Evolutionary conservation across 345 rosid species (phyloP), one percentile per base, ranked within the genome.

Genomic region (Sisymbrium irio): DNA sequence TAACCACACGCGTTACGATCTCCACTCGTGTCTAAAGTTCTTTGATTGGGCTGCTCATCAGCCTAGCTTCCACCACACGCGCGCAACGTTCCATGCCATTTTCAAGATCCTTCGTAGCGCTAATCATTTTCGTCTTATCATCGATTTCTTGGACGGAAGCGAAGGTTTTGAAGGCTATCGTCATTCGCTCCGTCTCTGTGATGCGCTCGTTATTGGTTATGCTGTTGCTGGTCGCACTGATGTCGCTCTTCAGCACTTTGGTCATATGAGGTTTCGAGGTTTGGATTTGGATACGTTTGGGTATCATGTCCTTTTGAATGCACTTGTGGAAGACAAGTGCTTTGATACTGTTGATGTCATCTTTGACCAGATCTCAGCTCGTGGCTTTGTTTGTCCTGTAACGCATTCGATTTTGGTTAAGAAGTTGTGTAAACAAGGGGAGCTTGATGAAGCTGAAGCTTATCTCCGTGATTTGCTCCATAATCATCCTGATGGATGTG

Each of bases 21-120:
- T 92, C 40, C 79, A 87, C 12, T 80, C 89, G 6, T 92, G 98
- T 64, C 83, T 95, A 71, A 84, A 82, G 68, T 90, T 95, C 87
- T 92, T 90, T 78, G 99, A 90, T 44, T 95, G 99, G 99, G 97
- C 89, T 2, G 96, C 96, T 15, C 85, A 80, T 10, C 97, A 90
- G 62, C 81, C 70, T 0, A 84, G 86, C 2, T 95, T 83, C 41
- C 35, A 57, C 51, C 99, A 89, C 64, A 84, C 96, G 2, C 88
- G 88, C 2, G 81, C 79, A 19, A 87, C 97, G 6, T 90, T 78
- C 63, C 76, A 83, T 20, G 92, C 97, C 27, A 82, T 92, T 18
- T 86, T 88, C 73, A 90, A 85, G 80, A 88, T 90, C 80, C 85
- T 92, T 5, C 75, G 86, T 1, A 71, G 51, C 28, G 84, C 87